Evolutionary conservation across 345 rosid species (phyloP).

Genomic region (Lenwebbia sp.): DNA sequence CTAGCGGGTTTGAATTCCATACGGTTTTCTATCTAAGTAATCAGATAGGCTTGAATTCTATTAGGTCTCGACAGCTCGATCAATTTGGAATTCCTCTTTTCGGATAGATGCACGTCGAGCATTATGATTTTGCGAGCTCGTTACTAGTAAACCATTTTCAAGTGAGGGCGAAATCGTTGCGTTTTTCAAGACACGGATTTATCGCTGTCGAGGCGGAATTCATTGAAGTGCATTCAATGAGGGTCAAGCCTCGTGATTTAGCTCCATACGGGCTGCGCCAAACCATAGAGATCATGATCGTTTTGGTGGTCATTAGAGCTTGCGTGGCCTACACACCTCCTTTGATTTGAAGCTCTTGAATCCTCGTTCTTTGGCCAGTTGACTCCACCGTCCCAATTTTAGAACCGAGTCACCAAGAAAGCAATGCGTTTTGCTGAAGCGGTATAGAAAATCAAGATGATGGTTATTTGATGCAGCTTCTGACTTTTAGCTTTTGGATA

Average conservation of each 20-base stretch:
- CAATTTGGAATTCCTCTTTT: no score
- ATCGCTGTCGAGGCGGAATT: neutral
- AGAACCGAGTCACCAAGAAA: no score
- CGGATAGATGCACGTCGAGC: neutral
- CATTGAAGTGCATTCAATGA: neutral
- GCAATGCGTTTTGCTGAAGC: no score
- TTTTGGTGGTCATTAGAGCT: neutral
- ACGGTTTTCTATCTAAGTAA: no score
- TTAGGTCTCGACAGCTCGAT: no score
- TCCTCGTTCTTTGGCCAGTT: neutral
- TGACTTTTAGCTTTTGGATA: no score
- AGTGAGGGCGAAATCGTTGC: neutral
- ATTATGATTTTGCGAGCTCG: fast-evolving
- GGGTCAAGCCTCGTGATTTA: neutral
- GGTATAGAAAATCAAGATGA: no score
- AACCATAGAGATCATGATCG: no score
- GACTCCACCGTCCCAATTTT: neutral
- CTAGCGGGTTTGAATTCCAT: no score
- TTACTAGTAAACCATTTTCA: no score
- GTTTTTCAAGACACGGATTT: neutral
- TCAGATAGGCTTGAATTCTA: no score
- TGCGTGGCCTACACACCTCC: neutral
- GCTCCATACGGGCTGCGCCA: neutral
- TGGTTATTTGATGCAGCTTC: no score
- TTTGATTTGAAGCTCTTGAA: neutral